Conservation (phyloP, 2,329 filamentous ascomycete genomes). For the Ophiostoma sp. region DNA sequence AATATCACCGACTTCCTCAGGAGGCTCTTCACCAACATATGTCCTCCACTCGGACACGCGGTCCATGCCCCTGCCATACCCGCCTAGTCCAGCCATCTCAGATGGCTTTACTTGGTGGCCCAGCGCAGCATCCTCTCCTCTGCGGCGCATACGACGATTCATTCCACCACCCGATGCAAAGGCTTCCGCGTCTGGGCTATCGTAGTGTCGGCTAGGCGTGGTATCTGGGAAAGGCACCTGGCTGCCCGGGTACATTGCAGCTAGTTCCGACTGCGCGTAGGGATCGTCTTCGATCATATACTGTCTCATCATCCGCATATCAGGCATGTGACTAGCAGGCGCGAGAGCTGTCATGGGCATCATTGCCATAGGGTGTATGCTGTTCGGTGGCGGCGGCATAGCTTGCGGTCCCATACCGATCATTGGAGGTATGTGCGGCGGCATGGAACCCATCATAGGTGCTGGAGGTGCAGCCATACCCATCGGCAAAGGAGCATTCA, state of each 20-base stretch:
- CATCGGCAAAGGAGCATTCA: constrained; percentile 17
- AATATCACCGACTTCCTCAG: constrained; percentile 29
- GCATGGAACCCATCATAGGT: constrained; percentile 18
- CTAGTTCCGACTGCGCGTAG: constrained; percentile 30
- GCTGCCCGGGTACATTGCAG: not conserved
- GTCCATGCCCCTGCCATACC: constrained; percentile 42
- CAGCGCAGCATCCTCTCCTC: constrained; percentile 18
- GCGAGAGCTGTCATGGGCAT: constrained; percentile 33
- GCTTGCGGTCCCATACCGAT: constrained; percentile 29
- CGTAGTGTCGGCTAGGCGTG: constrained; percentile 11
- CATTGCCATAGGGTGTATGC: constrained; percentile 23
- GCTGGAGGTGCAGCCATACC: constrained; percentile 2
- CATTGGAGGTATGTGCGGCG: constrained; percentile 24
- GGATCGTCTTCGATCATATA: constrained; percentile 41
- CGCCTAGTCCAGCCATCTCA: constrained; percentile 44
- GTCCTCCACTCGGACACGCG: constrained; percentile 46
- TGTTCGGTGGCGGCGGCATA: constrained; percentile 21
- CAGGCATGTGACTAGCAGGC: constrained; percentile 28
- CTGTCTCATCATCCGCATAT: constrained; percentile 34
- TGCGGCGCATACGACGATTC: constrained; percentile 12
- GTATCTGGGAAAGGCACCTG: constrained; percentile 14
- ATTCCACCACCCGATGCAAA: constrained; percentile 3
- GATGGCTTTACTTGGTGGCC: constrained; percentile 34
- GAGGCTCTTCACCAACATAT: constrained; percentile 42
- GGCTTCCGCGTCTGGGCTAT: constrained; percentile 14